Percentiles rank a stretch among this genome's conserved stretches.
Conservation (phyloP, 305 asterid species). For the Ilex paraguariensis region DNA sequence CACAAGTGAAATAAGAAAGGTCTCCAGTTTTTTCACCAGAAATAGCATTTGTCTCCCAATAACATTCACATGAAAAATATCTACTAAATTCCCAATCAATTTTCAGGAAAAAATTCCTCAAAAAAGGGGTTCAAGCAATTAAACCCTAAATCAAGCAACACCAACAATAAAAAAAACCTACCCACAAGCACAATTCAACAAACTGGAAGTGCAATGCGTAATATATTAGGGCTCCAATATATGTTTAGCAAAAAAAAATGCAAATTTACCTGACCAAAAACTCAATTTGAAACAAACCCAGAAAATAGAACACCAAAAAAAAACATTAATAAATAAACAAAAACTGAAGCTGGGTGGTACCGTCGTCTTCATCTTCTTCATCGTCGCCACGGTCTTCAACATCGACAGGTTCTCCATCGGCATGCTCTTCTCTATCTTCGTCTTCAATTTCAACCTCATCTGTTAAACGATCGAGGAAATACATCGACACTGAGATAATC, state of each 20-base stretch:
- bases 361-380: slow-evolving; percentile 88
- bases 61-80: too few species aligned
- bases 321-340: not conserved
- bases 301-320: not conserved
- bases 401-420: slow-evolving; percentile 44
- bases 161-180: too few species aligned
- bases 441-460: slow-evolving; percentile 77
- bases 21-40: too few species aligned
- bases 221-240: not conserved
- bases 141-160: too few species aligned
- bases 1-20: too few species aligned
- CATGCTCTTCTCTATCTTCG: slow-evolving; percentile 67
- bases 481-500: not conserved
- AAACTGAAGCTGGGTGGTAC: slow-evolving; percentile 25
- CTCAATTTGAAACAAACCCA: slow-evolving; percentile 2
- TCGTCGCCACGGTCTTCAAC: slow-evolving; percentile 51
- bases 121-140: too few species aligned
- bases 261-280: not conserved
- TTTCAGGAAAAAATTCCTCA: too few species aligned
- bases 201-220: too few species aligned
- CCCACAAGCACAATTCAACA: too few species aligned
- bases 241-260: not conserved
- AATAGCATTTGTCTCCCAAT: too few species aligned
- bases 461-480: slow-evolving; percentile 11
- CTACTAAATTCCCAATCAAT: too few species aligned